Conservation (phyloP, 1,139 yeast genomes). For the Kluyveromyces marxianus region DNA sequence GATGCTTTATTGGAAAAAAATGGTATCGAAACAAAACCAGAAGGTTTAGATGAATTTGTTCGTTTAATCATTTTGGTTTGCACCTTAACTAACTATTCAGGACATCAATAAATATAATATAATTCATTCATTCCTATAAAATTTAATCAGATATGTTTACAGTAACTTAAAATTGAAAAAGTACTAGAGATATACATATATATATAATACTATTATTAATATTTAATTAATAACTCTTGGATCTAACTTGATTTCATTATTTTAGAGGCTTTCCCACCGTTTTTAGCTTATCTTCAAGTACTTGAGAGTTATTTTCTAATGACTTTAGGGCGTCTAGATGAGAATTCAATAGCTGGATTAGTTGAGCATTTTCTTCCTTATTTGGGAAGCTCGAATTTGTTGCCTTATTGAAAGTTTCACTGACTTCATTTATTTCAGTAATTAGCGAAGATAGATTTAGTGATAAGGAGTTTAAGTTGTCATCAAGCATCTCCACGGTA, state of each 20-base stretch:
- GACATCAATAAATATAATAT: conserved; percentile 15
- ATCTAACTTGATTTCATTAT: not conserved
- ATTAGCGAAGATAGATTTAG: conserved; percentile 69
- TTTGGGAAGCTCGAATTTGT: conserved; percentile 39
- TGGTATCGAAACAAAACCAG: conserved; percentile 17
- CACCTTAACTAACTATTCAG: conserved; percentile 41
- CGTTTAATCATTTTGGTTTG: conserved; percentile 51
- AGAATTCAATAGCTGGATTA: conserved; percentile 75
- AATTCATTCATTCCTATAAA: not conserved
- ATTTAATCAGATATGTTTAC: not conserved
- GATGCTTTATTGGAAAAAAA: conserved; percentile 39
- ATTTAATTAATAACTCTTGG: not conserved
- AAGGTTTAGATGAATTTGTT: conserved; percentile 44
- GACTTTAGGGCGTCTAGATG: conserved; percentile 87
- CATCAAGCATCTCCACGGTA: conserved; percentile 80
- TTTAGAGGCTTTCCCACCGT: conserved; percentile 12
- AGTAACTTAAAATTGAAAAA: too few species aligned
- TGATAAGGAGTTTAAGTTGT: conserved; percentile 70
- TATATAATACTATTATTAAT: not conserved
- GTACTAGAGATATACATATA: too few species aligned
- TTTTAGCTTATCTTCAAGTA: conserved; percentile 56
- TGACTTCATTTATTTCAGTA: conserved; percentile 78
- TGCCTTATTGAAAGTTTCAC: conserved; percentile 67
- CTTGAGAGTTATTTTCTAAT: conserved; percentile 66
- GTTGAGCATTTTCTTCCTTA: conserved; percentile 38